Base-by-base conservation (phyloP, 257 asterid species). In the Nicotiana otophora region DNA sequence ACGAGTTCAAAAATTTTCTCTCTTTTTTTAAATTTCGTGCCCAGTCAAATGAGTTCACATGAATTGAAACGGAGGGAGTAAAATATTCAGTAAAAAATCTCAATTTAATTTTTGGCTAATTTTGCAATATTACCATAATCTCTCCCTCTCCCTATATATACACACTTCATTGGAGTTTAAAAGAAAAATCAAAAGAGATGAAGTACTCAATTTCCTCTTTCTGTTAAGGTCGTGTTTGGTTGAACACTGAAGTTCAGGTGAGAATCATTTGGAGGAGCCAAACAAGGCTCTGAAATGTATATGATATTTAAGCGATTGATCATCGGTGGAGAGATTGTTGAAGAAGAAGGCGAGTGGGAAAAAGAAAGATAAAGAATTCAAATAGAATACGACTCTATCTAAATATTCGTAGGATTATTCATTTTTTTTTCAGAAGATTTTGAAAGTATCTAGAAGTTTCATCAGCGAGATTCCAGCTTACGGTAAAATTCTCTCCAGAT, bases 331-430 rank as follows among this genome's bases (percentile, higher is more conserved):
- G 94, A 94, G 83, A 87, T 94, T 79, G 97, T 93, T 84, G 97
- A 91, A 88, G 92, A 92, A 86, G 96, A 90, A 89, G 91, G 89
- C 19, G 91, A 92, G 91, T 95, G 97, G 98, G 97, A 95, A 83
- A 93, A 82, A 77, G 97, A 93, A 83, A 90, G 98, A 88, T 94
- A 92, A 83, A 60, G 31, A 31, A 5, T 19, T 26, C 67, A 54
- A 67, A 9, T 51, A 26, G 14, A 57, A 11, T 1, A 30, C 70
- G 16, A 39, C 67, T 65, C 36, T 48, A 15, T 28, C 53, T 17
- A 28, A n/a, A 2, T 57, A 67, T 19, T 48, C 11, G 78, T 2
- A 58, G 33, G n/a, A 15, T 64, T 54, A 53, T 30, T 55, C 48
- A 7, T 42, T 42, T 42, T 1, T 7, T 39, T 42, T 7, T 7